phyloP scores from a whole-genome alignment of 1,139 yeast species.

The Candida sp. region DNA sequence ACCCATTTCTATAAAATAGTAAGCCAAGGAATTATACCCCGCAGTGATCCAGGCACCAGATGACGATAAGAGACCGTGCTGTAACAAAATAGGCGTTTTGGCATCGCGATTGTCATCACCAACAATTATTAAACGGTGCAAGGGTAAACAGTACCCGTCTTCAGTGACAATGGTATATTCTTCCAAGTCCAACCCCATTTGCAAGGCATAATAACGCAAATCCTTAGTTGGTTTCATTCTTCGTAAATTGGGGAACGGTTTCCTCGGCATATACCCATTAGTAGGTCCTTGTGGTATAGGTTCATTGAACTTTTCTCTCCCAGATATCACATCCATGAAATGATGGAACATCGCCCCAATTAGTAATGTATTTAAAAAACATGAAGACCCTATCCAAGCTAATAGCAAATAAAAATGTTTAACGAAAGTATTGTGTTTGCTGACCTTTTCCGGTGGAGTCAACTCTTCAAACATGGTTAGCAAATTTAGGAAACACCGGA shows the following conservation, averaged over 20 bases:
- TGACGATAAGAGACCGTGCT: slow-evolving; percentile 87
- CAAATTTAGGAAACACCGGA: no score
- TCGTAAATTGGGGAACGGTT: slow-evolving; percentile 28
- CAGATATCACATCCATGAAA: slow-evolving; percentile 18
- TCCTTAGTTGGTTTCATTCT: slow-evolving; percentile 24
- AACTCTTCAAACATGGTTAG: slow-evolving; percentile 5
- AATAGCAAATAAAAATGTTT: slow-evolving; percentile 19
- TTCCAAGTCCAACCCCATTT: slow-evolving; percentile 57
- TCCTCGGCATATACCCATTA: slow-evolving; percentile 22
- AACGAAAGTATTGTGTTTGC: slow-evolving; percentile 13
- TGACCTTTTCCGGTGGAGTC: slow-evolving; percentile 6
- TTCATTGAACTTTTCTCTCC: slow-evolving; percentile 18
- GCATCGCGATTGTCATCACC: slow-evolving; percentile 20
- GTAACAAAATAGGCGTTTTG: slow-evolving; percentile 61
- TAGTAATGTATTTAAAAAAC: slow-evolving; percentile 22
- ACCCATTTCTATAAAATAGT: slow-evolving; percentile 56
- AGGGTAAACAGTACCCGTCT: slow-evolving; percentile 73
- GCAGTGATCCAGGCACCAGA: slow-evolving; percentile 81
- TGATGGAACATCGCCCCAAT: slow-evolving; percentile 27
- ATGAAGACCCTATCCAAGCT: slow-evolving; percentile 25
- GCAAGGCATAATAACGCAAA: slow-evolving; percentile 61
- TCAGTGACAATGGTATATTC: slow-evolving; percentile 61
- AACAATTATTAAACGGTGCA: slow-evolving; percentile 65
- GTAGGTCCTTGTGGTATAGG: slow-evolving; percentile 7
- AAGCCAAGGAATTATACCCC: slow-evolving; percentile 75